A percentile compares a stretch with the other conserved stretches of the same genome.
phyloP scores from a whole-genome alignment of 179 eudicot genomes.

The Camellia oleifera region DNA sequence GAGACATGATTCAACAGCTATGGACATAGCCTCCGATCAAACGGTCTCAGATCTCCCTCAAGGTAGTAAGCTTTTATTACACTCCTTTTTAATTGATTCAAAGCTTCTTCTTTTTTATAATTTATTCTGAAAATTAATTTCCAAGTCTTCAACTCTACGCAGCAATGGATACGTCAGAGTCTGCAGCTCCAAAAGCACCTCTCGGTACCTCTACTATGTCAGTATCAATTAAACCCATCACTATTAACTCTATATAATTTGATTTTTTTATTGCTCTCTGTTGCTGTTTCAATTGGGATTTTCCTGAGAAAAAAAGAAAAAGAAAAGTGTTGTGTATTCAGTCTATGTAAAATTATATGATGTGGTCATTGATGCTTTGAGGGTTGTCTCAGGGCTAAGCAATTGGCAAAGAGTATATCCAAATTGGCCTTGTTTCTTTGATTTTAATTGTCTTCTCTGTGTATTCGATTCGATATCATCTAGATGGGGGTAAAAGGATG shows the following conservation, averaged over 20 bases:
- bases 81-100: neutral
- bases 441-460: no score
- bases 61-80: slow-evolving; percentile 25
- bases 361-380: neutral
- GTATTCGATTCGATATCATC: neutral
- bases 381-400: neutral
- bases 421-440: neutral
- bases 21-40: slow-evolving; percentile 37
- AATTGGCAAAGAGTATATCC: neutral
- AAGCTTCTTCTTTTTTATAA: neutral
- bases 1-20: slow-evolving; percentile 31
- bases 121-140: neutral
- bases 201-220: slow-evolving; percentile 33
- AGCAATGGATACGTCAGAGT: slow-evolving; percentile 77
- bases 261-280: neutral
- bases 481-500: neutral
- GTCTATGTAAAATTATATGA: neutral
- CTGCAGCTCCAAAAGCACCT: slow-evolving; percentile 24
- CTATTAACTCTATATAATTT: neutral
- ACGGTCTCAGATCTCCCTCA: slow-evolving; percentile 31
- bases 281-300: neutral
- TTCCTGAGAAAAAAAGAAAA: neutral
- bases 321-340: neutral
- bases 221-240: slow-evolving; percentile 6
- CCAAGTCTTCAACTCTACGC: slow-evolving; percentile 5